A percentile compares a stretch with the other conserved stretches of the same genome.
phyloP scores from a whole-genome alignment of 2,329 filamentous ascomycete genomes.

The Nemania sp. region DNA sequence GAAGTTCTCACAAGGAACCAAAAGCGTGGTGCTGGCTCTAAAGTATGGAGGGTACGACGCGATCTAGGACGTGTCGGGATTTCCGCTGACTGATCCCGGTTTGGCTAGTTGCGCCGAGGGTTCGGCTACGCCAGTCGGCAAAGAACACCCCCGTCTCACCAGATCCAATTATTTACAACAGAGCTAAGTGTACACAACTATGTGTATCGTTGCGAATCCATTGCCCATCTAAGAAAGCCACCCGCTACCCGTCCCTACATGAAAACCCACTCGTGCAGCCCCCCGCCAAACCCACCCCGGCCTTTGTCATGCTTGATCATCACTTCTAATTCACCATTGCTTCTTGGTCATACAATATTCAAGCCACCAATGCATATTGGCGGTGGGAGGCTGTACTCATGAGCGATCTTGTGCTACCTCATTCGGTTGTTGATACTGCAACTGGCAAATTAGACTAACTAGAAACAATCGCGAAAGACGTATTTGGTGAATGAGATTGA shows the following conservation, averaged over 20 bases:
- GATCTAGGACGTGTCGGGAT: constrained; percentile 62
- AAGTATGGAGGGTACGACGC: constrained; percentile 73
- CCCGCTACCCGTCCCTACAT: constrained; percentile 7
- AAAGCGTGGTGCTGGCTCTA: constrained; percentile 68
- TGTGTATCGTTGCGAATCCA: not conserved
- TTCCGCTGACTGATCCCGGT: constrained; percentile 23
- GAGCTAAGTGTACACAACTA: constrained; percentile 11
- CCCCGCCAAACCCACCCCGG: constrained; percentile 32
- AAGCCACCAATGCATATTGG: constrained; percentile 11
- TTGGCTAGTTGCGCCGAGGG: constrained; percentile 4
- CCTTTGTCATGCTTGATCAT: constrained; percentile 43
- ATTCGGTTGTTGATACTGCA: constrained; percentile 2
- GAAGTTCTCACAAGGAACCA: constrained; percentile 67
- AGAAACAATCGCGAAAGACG: not conserved
- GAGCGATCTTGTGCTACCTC: constrained; percentile 7
- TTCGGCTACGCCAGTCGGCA: constrained; percentile 28
- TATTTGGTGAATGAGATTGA: constrained; percentile 4
- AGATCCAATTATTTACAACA: constrained; percentile 16
- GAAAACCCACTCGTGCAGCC: constrained; percentile 8
- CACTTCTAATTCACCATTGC: constrained; percentile 32
- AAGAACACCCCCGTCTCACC: not conserved
- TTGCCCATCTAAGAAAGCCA: constrained; percentile 17
- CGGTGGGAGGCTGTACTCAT: not conserved
- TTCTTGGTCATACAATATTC: constrained; percentile 33
- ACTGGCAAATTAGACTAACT: constrained; percentile 9